Percentiles rank a stretch among this genome's conserved stretches.
These are phyloP conservation scores for Geotrichum australiense DNA, from an alignment of 1,139 yeast species.

Conservation along the genomic window DNA sequence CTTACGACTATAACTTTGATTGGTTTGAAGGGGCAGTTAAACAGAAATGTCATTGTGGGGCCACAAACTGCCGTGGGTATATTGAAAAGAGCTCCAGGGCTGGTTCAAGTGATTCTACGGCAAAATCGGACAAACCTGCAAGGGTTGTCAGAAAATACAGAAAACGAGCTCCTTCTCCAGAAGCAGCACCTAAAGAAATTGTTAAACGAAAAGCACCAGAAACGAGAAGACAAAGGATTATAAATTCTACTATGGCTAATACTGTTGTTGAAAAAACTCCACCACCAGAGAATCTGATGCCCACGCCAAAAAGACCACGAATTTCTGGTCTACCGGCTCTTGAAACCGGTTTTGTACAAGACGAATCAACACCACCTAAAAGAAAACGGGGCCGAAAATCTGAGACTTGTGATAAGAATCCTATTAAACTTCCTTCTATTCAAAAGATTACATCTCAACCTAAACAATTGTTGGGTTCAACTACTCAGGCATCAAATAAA, in stretches of 20 bases:
- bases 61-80: slow-evolving; percentile 35
- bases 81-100: slow-evolving; percentile 27
- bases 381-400: too few species aligned
- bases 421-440: too few species aligned
- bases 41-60: slow-evolving; percentile 37
- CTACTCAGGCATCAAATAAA: too few species aligned
- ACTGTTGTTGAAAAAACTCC: not conserved
- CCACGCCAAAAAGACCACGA: not conserved
- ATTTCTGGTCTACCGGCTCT: too few species aligned
- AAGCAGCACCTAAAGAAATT: not conserved
- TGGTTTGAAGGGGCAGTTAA: slow-evolving; percentile 37
- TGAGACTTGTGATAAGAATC: too few species aligned
- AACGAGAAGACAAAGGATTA: not conserved
- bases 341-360: too few species aligned
- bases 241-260: not conserved
- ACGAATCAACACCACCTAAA: too few species aligned
- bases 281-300: not conserved
- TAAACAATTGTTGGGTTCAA: too few species aligned
- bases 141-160: not conserved
- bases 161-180: not conserved
- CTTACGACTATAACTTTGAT: slow-evolving; percentile 40
- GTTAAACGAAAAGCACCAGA: not conserved
- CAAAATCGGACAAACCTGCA: not conserved
- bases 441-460: too few species aligned
- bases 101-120: not conserved